Conservation (phyloP, 768 basidiomycete genomes). For the Suillus bovinus region DNA sequence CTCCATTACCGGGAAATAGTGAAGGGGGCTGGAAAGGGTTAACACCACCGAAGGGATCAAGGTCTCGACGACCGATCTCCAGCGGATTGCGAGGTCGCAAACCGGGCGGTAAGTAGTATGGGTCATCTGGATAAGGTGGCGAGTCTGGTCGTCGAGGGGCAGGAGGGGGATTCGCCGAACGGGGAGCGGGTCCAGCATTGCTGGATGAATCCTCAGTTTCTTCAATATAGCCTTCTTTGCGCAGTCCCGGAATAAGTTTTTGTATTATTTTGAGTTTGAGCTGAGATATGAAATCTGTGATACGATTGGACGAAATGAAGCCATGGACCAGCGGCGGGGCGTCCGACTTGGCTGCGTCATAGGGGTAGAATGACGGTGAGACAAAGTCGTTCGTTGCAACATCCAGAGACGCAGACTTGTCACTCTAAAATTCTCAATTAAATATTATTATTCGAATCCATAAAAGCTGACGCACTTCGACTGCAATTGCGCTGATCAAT, state of each 20-base stretch:
- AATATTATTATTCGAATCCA: slow-evolving; percentile 15
- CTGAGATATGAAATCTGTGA: slow-evolving; percentile 74
- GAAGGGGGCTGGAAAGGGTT: slow-evolving; percentile 59
- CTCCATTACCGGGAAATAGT: slow-evolving; percentile 55
- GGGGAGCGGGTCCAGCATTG: slow-evolving; percentile 34
- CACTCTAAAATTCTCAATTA: slow-evolving; percentile 51
- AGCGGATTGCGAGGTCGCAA: slow-evolving; percentile 58
- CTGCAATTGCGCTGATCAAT: slow-evolving; percentile 83
- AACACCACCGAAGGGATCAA: slow-evolving; percentile 62
- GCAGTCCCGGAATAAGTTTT: slow-evolving; percentile 80
- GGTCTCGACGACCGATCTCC: slow-evolving; percentile 77
- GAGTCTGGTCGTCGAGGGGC: slow-evolving; percentile 50
- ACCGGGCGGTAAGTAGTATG: slow-evolving; percentile 38
- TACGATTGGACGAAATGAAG: slow-evolving; percentile 79
- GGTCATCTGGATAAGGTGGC: slow-evolving; percentile 41
- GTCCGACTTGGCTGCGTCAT: slow-evolving; percentile 46
- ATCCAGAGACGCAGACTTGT: slow-evolving; percentile 77
- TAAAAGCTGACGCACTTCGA: slow-evolving; percentile 63
- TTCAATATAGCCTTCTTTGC: slow-evolving; percentile 82
- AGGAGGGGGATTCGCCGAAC: slow-evolving; percentile 38
- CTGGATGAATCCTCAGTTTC: slow-evolving; percentile 39
- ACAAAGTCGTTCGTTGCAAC: slow-evolving; percentile 77
- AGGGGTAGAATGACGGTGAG: slow-evolving; percentile 78
- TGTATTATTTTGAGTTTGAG: slow-evolving; percentile 79
- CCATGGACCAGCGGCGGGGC: slow-evolving; percentile 68